phyloP scores from a whole-genome alignment of 306 rosid genomes.

The Cicer yamashitae region DNA sequence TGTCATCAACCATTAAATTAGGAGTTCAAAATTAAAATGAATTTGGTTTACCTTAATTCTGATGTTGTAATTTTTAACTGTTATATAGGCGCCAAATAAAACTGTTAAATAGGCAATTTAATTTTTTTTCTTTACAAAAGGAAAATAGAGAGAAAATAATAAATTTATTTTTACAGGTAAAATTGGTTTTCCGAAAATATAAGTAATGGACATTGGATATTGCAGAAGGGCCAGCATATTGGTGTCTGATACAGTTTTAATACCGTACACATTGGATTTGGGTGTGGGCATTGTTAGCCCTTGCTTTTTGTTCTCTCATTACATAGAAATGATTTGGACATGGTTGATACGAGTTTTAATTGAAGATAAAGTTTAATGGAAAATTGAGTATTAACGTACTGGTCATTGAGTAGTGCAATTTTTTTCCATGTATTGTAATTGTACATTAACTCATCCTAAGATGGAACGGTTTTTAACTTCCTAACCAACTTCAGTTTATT shows the following conservation, averaged over 20 bases:
- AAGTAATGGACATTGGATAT: conserved; percentile 11
- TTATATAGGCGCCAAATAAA: not conserved
- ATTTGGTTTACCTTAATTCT: conserved; percentile 36
- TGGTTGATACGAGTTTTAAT: no score
- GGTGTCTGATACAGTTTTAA: not conserved
- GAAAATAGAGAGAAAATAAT: conserved; percentile 24
- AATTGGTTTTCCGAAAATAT: conserved; percentile 1
- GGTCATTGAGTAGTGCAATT: no score
- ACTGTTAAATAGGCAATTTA: no score
- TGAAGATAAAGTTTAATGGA: no score
- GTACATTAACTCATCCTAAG: no score
- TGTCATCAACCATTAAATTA: conserved; percentile 25
- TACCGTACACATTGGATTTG: not conserved
- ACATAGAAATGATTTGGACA: not conserved
- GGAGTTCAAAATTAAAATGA: conserved; percentile 29
- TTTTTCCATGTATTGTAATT: no score
- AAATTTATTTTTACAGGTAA: not conserved
- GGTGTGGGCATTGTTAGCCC: not conserved
- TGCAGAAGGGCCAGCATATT: not conserved
- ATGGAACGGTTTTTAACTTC: no score
- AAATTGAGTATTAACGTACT: no score
- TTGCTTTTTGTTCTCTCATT: not conserved
- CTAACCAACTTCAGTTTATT: no score
- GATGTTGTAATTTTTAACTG: conserved; percentile 30
- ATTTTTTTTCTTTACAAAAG: conserved; percentile 24